phyloP scores from a whole-genome alignment of 2,329 filamentous ascomycete species.

The Penicillium capsulatum region DNA sequence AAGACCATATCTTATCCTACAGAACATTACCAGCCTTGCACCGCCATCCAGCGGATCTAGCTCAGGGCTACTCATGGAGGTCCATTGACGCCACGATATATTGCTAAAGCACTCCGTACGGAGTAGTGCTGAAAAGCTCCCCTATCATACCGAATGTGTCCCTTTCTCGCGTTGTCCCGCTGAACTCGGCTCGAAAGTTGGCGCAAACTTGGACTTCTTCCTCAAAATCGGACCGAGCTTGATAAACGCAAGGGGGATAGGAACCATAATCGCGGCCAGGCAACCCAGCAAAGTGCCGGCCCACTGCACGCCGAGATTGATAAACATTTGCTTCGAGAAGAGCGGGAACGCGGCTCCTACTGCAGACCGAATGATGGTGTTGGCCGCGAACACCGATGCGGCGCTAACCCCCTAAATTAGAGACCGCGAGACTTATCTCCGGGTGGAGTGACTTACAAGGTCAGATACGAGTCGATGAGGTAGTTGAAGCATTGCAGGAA shows the following conservation, averaged over 20 bases:
- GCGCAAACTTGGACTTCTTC: conserved; percentile 28
- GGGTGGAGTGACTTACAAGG: conserved; percentile 30
- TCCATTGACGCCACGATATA: no score
- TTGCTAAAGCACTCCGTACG: no score
- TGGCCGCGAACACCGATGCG: conserved; percentile 38
- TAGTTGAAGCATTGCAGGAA: conserved; percentile 38
- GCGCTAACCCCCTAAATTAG: conserved; percentile 21
- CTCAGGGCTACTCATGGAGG: no score
- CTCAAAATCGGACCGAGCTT: conserved; percentile 30
- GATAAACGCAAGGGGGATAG: conserved; percentile 36
- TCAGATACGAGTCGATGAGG: conserved; percentile 39
- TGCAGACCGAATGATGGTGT: conserved; percentile 37
- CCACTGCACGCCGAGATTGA: conserved; percentile 38
- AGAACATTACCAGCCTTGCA: no score
- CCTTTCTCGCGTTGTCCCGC: not conserved
- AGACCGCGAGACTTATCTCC: not conserved
- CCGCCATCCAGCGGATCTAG: no score
- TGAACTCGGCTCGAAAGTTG: conserved; percentile 4
- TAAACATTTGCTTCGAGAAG: conserved; percentile 37
- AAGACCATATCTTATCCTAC: no score
- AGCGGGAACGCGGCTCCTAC: conserved; percentile 36
- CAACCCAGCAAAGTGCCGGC: conserved; percentile 38
- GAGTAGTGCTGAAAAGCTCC: no score
- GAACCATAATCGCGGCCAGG: conserved; percentile 35
- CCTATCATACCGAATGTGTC: conserved; percentile 1